Base-by-base conservation (phyloP, 441 rosid genomes). In the Geranium incanum region DNA sequence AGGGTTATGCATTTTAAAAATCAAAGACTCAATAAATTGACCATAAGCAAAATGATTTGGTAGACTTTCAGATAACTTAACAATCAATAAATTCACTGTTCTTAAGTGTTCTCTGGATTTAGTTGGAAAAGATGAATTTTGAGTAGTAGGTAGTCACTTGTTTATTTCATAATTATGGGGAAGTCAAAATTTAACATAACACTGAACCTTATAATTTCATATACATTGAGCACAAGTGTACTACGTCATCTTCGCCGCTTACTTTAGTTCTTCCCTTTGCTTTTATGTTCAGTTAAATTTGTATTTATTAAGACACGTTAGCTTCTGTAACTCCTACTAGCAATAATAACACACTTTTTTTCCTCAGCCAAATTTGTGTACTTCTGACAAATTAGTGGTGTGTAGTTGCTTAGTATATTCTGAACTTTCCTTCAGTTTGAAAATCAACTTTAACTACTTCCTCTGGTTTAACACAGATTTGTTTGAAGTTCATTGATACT, bases 401-500 rank as follows among this genome's bases (percentile, higher is more conserved):
- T 48, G 57, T 12, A 15, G 15, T 12, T 48, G 57, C 57, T 48
- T 48, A 48, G 57, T 12, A 48, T 48, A 13, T 48, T 12, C 57
- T 48, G 16, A 48, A 48, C 16, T 48, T 48, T 48, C 57, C 57
- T 3, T 48, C 16, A 16, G 36, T 2, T 64, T 18, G 21, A 16
- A 23, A 36, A 38, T 36, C 21, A 68, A 23, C 8, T 3, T 23
- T 15, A n/a, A 39, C 7, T 45, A 16, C 38, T 18, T 60, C 11
- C 33, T 6, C 62, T 62, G n/a, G 16, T 7, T 45, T 36, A 33
- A 55, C 69, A 45, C 79, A 77, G 79, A 75, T 77, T 59, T 78
- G 86, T 64, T 80, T 89, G 75, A 89, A 89, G 76, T 93, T 93
- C 73, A 84, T 93, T 63, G 96, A 93, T 52, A 91, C 96, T 0